A percentile compares a stretch with the other conserved stretches of the same genome.
phyloP scores from a whole-genome alignment of 352 stramenopile genomes.

The Phytopythium oedochilum region DNA sequence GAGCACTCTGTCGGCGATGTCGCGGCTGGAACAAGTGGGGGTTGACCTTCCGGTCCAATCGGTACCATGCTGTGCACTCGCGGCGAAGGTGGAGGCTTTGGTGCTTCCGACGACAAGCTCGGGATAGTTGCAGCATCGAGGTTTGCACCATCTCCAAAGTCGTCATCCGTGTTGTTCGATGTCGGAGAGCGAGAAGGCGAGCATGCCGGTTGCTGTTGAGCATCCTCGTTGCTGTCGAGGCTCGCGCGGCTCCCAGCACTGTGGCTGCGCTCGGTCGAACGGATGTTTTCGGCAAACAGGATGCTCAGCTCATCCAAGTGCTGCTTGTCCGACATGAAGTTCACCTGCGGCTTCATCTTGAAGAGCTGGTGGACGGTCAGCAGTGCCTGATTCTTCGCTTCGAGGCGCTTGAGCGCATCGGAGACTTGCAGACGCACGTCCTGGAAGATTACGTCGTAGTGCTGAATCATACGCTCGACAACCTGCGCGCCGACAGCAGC shows the following conservation, averaged over 20 bases:
- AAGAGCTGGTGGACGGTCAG: slow-evolving; percentile 61
- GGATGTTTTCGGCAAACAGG: slow-evolving; percentile 43
- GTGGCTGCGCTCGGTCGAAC: slow-evolving; percentile 7
- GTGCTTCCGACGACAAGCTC: too few species aligned
- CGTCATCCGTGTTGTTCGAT: slow-evolving; percentile 4
- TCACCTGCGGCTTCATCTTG: slow-evolving; percentile 62
- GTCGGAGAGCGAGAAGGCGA: background rate
- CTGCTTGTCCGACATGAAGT: slow-evolving; percentile 59
- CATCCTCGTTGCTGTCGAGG: background rate
- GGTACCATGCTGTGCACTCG: background rate
- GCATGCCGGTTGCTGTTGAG: background rate
- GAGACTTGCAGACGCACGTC: slow-evolving; percentile 55
- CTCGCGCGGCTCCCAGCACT: background rate
- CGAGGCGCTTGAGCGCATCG: slow-evolving; percentile 55
- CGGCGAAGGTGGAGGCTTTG: background rate
- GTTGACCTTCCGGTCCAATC: background rate
- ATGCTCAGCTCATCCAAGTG: slow-evolving; percentile 62
- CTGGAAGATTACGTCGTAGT: slow-evolving; percentile 77
- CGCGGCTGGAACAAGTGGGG: background rate
- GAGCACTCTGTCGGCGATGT: background rate
- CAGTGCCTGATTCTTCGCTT: slow-evolving; percentile 60
- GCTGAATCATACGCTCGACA: slow-evolving; percentile 72
- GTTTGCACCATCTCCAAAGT: background rate
- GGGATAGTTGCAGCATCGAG: too few species aligned
- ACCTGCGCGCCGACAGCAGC: slow-evolving; percentile 69